phyloP scores from a whole-genome alignment of 2,329 filamentous ascomycete species.

The Fusarium zealandicum region DNA sequence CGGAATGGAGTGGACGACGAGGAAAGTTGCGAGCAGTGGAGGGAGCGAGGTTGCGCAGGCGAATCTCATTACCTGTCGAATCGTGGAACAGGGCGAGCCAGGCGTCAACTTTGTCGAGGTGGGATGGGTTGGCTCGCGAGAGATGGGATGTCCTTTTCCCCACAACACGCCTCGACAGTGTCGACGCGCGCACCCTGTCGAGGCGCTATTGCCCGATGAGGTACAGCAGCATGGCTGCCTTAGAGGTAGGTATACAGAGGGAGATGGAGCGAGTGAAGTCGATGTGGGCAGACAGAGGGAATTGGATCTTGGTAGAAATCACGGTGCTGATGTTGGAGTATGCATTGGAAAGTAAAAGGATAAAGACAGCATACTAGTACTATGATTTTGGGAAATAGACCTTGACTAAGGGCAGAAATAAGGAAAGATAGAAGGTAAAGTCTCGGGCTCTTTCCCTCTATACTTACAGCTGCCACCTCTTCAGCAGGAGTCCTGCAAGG shows the following conservation, averaged over 20 bases:
- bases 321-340: not conserved
- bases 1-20: slow-evolving; percentile 36
- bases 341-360: too few species aligned
- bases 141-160: slow-evolving; percentile 17
- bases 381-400: too few species aligned
- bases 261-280: too few species aligned
- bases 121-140: slow-evolving; percentile 22
- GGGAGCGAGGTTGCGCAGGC: slow-evolving; percentile 30
- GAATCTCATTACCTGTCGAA: slow-evolving; percentile 24
- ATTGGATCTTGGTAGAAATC: not conserved
- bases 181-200: slow-evolving; percentile 31
- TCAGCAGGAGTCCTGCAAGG: slow-evolving; percentile 7
- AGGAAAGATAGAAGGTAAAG: not conserved
- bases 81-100: slow-evolving; percentile 36
- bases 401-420: too few species aligned
- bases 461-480: not conserved
- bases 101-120: slow-evolving; percentile 32
- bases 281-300: not conserved
- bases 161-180: slow-evolving; percentile 34
- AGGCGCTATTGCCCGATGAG: slow-evolving; percentile 27
- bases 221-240: slow-evolving; percentile 28
- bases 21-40: slow-evolving; percentile 24
- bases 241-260: not conserved
- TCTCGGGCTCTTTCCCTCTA: not conserved
- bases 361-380: too few species aligned